Evolutionary conservation across 2,329 filamentous ascomycete species (phyloP), one percentile per base, ranked within the genome.

Genomic region (Cordyceps farinosa): DNA sequence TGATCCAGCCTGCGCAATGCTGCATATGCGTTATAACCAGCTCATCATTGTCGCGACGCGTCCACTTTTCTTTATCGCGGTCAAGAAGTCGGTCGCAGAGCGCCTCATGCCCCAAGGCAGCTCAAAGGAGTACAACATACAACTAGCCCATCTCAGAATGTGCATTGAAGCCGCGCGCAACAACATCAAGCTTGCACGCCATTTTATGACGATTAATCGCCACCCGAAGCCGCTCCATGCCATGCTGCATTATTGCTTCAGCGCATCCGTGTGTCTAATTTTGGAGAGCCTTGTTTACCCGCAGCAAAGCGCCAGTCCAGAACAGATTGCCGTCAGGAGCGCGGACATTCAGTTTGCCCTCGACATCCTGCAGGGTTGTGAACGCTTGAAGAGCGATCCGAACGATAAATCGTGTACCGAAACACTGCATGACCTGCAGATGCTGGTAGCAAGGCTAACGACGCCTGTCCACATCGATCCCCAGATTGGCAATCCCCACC

Each of bases 1-100:
- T 30, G 80, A 82, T 65, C 76, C 80, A 27, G 75, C 78, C 7
- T 71, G 73, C 59, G 80, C 76, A 68, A 70, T 77, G 48, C 69
- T 84, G 50, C 81, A 84, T 65, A 82, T 84, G 80, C 71, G 72
- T 59, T 77, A 79, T 67, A 82, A 83, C 65, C 72, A 83, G 77
- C 76, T 83, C 17, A 65, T 80, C n/a, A 78, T 84, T 53, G 72
- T 83, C 15, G 74, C 79, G 11, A 73, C 80, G 34, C 78, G 81
- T 0, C 80, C 82, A 3, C 73, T 80, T 17, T 79, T 83, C 66
- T 77, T 83, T 51, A 72, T 76, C 7, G 76, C 79, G 1, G 79
- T 82, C 32, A 81, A 80, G 67, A 80, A 76, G 62, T 75, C 76
- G 11, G 76, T 82, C 22, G 78, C 77, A 29, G 77, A 77, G 64